Evolutionary conservation across 2,329 filamentous ascomycete species (phyloP).

Genomic region (Diaporthe amygdali): DNA sequence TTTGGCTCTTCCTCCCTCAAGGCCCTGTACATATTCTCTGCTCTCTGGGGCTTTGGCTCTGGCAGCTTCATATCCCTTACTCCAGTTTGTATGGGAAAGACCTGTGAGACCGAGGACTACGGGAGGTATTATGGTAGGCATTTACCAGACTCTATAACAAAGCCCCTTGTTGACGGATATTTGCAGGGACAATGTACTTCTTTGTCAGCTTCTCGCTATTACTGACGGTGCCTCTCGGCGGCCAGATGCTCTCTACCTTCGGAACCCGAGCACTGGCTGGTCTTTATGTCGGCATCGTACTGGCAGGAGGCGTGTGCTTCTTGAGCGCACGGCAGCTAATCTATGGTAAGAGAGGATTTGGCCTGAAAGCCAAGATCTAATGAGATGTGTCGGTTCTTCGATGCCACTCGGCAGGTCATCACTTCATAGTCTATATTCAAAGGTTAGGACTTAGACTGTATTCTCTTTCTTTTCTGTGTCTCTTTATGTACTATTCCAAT

Average conservation of each 20-base stretch:
- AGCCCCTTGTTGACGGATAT: slow-evolving; percentile 28
- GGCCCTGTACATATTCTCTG: slow-evolving; percentile 49
- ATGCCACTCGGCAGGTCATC: background rate
- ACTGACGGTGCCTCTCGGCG: slow-evolving; percentile 50
- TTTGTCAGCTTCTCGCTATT: slow-evolving; percentile 51
- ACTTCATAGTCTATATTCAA: background rate
- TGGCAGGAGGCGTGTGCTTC: slow-evolving; percentile 40
- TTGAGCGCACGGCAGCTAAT: slow-evolving; percentile 32
- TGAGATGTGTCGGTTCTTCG: background rate
- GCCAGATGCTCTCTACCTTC: slow-evolving; percentile 49
- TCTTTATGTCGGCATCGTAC: slow-evolving; percentile 48
- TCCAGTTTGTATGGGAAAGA: slow-evolving; percentile 45
- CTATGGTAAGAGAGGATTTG: slow-evolving; percentile 9
- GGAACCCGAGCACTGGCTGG: slow-evolving; percentile 49
- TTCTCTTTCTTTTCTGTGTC: too few relatives aligned
- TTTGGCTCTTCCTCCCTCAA: slow-evolving; percentile 44
- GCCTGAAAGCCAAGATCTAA: background rate
- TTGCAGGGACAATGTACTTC: slow-evolving; percentile 49
- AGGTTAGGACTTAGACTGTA: background rate
- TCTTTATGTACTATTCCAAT: background rate
- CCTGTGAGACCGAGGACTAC: background rate
- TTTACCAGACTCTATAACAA: too few relatives aligned
- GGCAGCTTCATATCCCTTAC: slow-evolving; percentile 52
- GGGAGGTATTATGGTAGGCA: background rate
- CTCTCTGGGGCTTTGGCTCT: slow-evolving; percentile 54